Base-by-base conservation (phyloP, 2,329 filamentous ascomycete genomes). In the Thermomyces lanuginosus region DNA sequence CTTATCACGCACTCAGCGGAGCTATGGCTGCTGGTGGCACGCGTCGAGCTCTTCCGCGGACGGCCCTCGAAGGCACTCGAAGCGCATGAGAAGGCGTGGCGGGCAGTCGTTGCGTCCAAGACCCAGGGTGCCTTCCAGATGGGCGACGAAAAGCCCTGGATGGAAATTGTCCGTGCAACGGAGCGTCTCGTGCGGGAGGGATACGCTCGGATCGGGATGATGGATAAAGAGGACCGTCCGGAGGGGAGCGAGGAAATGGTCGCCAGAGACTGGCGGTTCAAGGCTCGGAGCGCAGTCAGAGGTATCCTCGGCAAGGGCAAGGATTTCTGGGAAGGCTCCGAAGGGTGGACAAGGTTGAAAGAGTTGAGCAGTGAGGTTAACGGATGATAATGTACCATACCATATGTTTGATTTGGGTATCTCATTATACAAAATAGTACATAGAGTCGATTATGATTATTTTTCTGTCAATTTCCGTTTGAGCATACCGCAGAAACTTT, bases 31-130 rank as follows among this genome's bases (percentile, higher is more conserved):
- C 56, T 91, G 0, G 62, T 91, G 0, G 66, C 74, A 0, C 70
- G 72, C 4, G 60, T 91, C 9, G 71, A 80, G 4, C 61, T 75
- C 8, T 93, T 82, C 72, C 67, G 72, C 5, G 56, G 68, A 2
- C 76, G 79, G 28, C 78, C 76, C 1, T 55, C 59, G 0, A 73
- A 72, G 2, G 80, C 84, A 4, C 62, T 95, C 1, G 77, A 83
- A 4, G 81, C 80, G 1, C 71, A 84, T 16, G 89, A 95, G 55
- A 84, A 86, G 46, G 81, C 76, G 0, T 98, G 86, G 84, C 69
- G 89, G 2, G 72, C 77, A 0, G 63, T 26, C 55, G 68, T 39
- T 60, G 69, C 15, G 45, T 58, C 31, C 32, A 56, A 39, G 46
- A 58, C 32, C 38, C 59, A 37, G 42, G 65, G 46, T 14, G 51